These are phyloP conservation scores for Naganishia randhawae DNA, from an alignment of 768 basidiomycete species.

Conservation along the genomic window DNA sequence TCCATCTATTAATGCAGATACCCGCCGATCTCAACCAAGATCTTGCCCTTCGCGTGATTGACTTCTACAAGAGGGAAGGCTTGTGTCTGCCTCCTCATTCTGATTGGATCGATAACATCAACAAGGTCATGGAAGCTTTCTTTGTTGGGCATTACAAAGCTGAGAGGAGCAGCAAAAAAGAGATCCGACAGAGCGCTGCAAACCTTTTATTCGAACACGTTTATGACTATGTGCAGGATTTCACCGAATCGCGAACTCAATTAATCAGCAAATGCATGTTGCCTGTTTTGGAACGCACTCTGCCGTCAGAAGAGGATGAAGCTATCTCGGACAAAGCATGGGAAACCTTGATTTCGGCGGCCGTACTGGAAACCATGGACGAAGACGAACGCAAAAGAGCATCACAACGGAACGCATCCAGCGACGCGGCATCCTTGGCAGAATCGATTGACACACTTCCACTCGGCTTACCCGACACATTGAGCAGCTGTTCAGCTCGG, in stretches of 20 bases:
- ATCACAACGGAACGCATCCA: constrained; percentile 13
- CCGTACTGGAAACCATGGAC: constrained; percentile 48
- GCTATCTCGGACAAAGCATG: constrained; percentile 46
- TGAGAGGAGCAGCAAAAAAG: not conserved
- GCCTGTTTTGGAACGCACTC: constrained; percentile 49
- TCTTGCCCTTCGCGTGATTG: constrained; percentile 41
- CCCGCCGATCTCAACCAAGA: constrained; percentile 46
- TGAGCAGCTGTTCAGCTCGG: constrained; percentile 15
- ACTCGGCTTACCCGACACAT: not conserved
- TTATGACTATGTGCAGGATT: constrained; percentile 45
- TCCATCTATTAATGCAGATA: constrained; percentile 49
- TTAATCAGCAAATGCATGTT: constrained; percentile 49
- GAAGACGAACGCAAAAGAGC: constrained; percentile 43
- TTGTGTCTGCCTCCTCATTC: constrained; percentile 46
- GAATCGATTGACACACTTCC: constrained; percentile 17
- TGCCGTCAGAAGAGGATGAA: constrained; percentile 44
- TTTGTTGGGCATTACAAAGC: constrained; percentile 29
- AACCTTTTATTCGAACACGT: constrained; percentile 45
- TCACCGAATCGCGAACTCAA: constrained; percentile 38
- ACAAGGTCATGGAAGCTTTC: constrained; percentile 44
- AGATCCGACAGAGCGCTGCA: constrained; percentile 34
- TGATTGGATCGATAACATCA: constrained; percentile 49
- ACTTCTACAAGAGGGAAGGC: constrained; percentile 45
- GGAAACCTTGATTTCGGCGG: constrained; percentile 42
- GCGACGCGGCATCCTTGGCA: constrained; percentile 19